These are phyloP conservation scores for Penicillium hesseltinei DNA, from an alignment of 2,329 filamentous ascomycete genomes.

Conservation along the genomic window DNA sequence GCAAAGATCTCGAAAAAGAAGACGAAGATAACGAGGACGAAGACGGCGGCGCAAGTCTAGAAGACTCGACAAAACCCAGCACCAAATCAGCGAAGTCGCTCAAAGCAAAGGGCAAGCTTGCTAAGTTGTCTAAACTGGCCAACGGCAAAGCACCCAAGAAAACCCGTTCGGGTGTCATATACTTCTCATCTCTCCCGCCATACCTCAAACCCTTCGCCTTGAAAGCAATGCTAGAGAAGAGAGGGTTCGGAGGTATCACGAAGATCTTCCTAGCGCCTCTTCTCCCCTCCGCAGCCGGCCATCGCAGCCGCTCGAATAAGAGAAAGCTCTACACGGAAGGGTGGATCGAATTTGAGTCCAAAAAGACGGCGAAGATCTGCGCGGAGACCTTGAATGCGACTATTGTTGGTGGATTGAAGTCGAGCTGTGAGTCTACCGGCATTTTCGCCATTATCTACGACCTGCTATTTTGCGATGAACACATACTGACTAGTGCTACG, in stretches of 20 bases:
- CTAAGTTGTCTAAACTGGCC: slow-evolving; percentile 10
- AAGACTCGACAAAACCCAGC: slow-evolving; percentile 7
- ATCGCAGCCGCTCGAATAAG: slow-evolving; percentile 37
- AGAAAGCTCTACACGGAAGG: slow-evolving; percentile 47
- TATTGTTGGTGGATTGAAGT: slow-evolving; percentile 45
- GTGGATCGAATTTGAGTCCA: slow-evolving; percentile 49
- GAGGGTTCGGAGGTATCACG: slow-evolving; percentile 44
- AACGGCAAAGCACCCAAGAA: slow-evolving; percentile 19
- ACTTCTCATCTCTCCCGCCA: slow-evolving; percentile 47
- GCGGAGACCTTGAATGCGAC: slow-evolving; percentile 47
- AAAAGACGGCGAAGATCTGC: slow-evolving; percentile 42
- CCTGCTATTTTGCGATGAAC: not conserved
- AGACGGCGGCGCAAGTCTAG: slow-evolving; percentile 14
- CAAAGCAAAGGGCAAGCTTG: slow-evolving; percentile 17
- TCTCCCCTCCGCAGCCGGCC: slow-evolving; percentile 25
- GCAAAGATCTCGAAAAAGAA: slow-evolving; percentile 11
- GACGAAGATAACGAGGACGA: slow-evolving; percentile 11
- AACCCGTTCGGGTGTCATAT: slow-evolving; percentile 45
- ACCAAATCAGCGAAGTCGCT: slow-evolving; percentile 5
- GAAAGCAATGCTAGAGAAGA: slow-evolving; percentile 42
- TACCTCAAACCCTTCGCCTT: slow-evolving; percentile 49
- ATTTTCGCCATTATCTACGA: not conserved
- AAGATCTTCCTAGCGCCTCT: slow-evolving; percentile 46
- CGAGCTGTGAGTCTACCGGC: slow-evolving; percentile 30
- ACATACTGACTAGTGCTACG: not conserved